Percentiles rank a stretch among this genome's conserved stretches.
These are phyloP conservation scores for Ochromonadaceae sp. DNA, from an alignment of 352 stramenopile species.

Conservation along the genomic window DNA sequence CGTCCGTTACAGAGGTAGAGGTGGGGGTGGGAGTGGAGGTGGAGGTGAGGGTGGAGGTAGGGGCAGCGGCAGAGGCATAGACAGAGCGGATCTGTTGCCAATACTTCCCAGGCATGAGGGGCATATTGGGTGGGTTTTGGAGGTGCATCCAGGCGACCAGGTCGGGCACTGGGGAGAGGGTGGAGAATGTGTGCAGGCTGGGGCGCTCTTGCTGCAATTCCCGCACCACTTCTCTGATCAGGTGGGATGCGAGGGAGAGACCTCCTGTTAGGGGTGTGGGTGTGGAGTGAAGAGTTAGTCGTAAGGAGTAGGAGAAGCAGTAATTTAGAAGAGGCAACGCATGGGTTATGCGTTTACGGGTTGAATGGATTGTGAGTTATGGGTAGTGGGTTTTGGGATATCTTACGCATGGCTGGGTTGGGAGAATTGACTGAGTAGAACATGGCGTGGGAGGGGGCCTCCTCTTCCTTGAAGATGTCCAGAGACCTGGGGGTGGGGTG, in stretches of 20 bases:
- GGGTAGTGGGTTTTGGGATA: too few species aligned
- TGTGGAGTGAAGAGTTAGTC: too few species aligned
- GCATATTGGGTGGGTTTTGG: not conserved
- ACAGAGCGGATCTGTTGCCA: too few species aligned
- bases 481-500: not conserved
- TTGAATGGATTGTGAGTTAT: too few species aligned
- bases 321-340: too few species aligned
- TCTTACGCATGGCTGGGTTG: not conserved
- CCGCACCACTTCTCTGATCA: not conserved
- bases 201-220: not conserved
- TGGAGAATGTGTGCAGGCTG: not conserved
- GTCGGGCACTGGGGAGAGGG: conserved; percentile 5
- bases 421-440: conserved; percentile 14
- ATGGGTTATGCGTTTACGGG: too few species aligned
- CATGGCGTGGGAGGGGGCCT: not conserved
- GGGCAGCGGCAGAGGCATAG: too few species aligned
- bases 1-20: not conserved
- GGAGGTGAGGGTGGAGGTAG: not conserved
- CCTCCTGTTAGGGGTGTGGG: too few species aligned
- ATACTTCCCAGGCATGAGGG: not conserved
- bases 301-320: too few species aligned
- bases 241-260: not conserved
- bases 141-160: not conserved
- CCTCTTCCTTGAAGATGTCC: not conserved
- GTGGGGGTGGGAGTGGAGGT: not conserved